A percentile compares a stretch with the other conserved stretches of the same genome.
phyloP scores from a whole-genome alignment of 208 protist genomes.

The Trypanosoma conorhini region DNA sequence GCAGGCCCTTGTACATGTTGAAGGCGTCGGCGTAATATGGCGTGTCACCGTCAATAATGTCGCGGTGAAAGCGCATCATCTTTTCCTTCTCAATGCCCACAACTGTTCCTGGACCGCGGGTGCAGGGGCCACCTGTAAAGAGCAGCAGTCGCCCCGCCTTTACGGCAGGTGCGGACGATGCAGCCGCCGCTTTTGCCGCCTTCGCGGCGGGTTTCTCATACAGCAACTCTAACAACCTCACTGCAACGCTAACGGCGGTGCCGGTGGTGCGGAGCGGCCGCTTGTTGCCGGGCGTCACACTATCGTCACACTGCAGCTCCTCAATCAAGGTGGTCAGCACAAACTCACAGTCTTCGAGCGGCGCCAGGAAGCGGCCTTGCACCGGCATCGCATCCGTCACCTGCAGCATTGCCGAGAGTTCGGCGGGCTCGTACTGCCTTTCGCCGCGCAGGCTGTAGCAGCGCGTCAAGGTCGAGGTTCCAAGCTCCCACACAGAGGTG shows the following conservation, averaged over 20 bases:
- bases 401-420: slow-evolving; percentile 61
- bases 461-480: slow-evolving; percentile 45
- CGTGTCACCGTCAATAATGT: slow-evolving; percentile 92
- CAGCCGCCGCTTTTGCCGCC: background rate
- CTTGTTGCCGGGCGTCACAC: slow-evolving; percentile 45
- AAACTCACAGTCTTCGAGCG: slow-evolving; percentile 92
- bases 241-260: slow-evolving; percentile 65
- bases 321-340: slow-evolving; percentile 50
- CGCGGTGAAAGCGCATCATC: slow-evolving; percentile 97
- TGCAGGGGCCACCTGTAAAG: slow-evolving; percentile 96
- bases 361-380: slow-evolving; percentile 93
- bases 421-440: slow-evolving; percentile 35
- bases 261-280: slow-evolving; percentile 72
- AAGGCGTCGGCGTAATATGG: slow-evolving; percentile 70
- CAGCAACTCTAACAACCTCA: slow-evolving; percentile 65
- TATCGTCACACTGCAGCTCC: slow-evolving; percentile 55
- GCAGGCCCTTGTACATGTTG: slow-evolving; percentile 93
- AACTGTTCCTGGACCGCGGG: slow-evolving; percentile 92
- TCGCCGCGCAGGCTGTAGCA: slow-evolving; percentile 75
- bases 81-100: slow-evolving; percentile 92
- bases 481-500: slow-evolving; percentile 85
- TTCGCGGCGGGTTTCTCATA: slow-evolving; percentile 12
- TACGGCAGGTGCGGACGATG: background rate
- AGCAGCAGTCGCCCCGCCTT: slow-evolving; percentile 84
- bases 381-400: slow-evolving; percentile 63